A percentile compares a stretch with the other conserved stretches of the same genome.
phyloP scores from a whole-genome alignment of 192 early-diverging fungal species.

The Oehlia diaphana region DNA sequence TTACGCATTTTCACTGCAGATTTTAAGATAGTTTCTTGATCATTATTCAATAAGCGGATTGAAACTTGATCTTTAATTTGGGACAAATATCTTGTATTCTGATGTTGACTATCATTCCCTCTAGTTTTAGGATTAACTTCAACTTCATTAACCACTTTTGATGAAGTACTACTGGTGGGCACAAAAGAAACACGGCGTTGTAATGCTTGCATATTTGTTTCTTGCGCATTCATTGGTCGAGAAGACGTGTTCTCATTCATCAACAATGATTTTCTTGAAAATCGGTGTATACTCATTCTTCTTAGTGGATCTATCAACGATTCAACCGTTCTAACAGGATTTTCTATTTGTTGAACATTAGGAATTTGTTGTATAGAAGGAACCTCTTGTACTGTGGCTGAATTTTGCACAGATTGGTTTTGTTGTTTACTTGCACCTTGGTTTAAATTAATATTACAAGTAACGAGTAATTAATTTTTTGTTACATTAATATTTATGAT shows the following conservation, averaged over 20 bases:
- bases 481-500: not conserved
- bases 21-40: not conserved
- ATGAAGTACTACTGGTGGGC: not conserved
- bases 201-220: no score
- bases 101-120: not conserved
- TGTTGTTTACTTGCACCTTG: not conserved
- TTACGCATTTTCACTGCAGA: not conserved
- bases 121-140: not conserved
- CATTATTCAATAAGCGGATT: not conserved
- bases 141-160: not conserved
- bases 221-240: not conserved
- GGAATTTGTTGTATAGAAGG: not conserved
- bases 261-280: not conserved
- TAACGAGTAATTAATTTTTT: not conserved
- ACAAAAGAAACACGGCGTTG: not conserved
- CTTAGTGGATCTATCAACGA: not conserved
- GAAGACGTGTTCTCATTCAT: not conserved
- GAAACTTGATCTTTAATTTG: not conserved
- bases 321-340: not conserved
- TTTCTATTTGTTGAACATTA: not conserved
- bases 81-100: not conserved
- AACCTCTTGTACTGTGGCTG: not conserved
- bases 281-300: not conserved
- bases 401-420: not conserved
- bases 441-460: not conserved